Conservation (phyloP, 306 rosid genomes). For the Rosa multiflora region DNA sequence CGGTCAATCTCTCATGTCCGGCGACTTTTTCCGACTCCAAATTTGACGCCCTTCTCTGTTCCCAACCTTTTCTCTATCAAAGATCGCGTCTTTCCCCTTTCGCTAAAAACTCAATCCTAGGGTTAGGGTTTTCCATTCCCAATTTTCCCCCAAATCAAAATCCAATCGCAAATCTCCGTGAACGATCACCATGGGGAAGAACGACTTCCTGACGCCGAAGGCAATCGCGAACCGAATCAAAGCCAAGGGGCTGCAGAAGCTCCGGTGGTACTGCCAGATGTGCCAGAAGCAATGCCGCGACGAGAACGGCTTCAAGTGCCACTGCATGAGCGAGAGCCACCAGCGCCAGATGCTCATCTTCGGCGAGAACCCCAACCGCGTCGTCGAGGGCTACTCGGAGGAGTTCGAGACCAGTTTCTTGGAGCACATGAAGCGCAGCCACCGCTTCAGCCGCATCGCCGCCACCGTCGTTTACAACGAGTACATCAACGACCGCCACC, state of each 20-base stretch:
- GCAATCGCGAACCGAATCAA: conserved; percentile 89
- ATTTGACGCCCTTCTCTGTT: background rate
- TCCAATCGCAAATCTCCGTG: too few species aligned
- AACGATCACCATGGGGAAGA: conserved; percentile 63
- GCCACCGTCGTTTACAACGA: too few species aligned
- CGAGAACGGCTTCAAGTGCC: conserved; percentile 93
- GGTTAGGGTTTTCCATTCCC: background rate
- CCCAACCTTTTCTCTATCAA: background rate
- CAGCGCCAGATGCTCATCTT: too few species aligned
- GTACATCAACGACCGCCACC: too few species aligned
- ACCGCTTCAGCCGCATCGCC: too few species aligned
- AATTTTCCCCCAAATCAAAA: background rate
- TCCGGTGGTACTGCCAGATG: conserved; percentile 98
- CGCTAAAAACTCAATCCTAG: background rate
- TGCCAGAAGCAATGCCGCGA: conserved; percentile 97
- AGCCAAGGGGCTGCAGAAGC: conserved; percentile 95
- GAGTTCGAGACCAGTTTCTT: too few species aligned
- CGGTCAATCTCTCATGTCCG: too few species aligned
- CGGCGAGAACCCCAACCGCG: too few species aligned
- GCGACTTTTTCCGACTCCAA: too few species aligned
- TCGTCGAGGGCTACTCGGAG: too few species aligned
- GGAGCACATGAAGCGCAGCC: too few species aligned
- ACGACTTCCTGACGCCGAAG: conserved; percentile 81
- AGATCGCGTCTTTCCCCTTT: background rate
- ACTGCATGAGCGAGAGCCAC: conserved; percentile 21